These are phyloP conservation scores for Aurinia saxatilis DNA, from an alignment of 345 rosid genomes.

Conservation along the genomic window DNA sequence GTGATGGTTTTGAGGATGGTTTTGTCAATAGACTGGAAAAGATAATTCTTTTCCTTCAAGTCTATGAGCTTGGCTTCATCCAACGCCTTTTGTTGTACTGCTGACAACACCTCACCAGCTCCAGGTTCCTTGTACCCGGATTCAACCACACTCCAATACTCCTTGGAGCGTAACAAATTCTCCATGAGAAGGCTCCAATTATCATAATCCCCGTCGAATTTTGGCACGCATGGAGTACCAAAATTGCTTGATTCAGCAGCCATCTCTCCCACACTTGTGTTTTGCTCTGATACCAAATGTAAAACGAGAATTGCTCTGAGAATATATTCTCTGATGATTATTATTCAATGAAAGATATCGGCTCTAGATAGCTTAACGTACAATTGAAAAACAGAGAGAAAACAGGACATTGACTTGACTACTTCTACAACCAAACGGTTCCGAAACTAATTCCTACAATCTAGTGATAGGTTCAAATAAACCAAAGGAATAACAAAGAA, in stretches of 20 bases:
- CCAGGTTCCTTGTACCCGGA: background rate
- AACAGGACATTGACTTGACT: too few species aligned
- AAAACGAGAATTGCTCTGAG: too few species aligned
- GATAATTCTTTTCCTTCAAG: background rate
- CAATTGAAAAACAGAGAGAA: too few species aligned
- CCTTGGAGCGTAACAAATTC: background rate
- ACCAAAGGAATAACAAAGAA: too few species aligned
- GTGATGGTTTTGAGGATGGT: background rate
- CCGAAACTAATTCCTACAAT: too few species aligned
- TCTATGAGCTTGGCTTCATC: background rate
- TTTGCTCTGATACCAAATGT: too few species aligned
- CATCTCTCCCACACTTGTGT: background rate
- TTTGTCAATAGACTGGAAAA: background rate
- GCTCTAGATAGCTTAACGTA: too few species aligned
- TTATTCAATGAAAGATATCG: too few species aligned
- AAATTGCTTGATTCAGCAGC: background rate
- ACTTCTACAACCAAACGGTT: too few species aligned
- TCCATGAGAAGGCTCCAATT: background rate
- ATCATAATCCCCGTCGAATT: background rate
- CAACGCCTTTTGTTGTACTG: background rate
- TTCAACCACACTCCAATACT: background rate
- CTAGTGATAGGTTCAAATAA: too few species aligned
- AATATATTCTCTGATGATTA: too few species aligned
- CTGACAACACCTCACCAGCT: background rate
- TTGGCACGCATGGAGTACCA: background rate